Base-by-base conservation (phyloP, 495 filamentous ascomycete genomes). In the Aspergillus sparsus region DNA sequence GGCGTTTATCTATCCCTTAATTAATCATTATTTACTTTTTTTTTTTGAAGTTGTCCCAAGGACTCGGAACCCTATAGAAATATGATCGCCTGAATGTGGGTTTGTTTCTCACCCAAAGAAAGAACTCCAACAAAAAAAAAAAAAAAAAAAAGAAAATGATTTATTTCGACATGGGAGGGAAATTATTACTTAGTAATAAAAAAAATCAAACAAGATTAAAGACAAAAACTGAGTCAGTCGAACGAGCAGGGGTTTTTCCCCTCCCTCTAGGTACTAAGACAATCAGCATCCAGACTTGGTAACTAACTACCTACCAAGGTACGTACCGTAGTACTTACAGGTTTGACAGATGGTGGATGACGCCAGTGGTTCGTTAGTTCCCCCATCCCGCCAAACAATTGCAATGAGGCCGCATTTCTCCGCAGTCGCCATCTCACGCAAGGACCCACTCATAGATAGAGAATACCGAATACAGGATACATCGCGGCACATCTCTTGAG, bases 361-460 rank as follows among this genome's bases (percentile, higher is more conserved):
- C 62, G 59, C 62, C 60, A 64, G 37, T 27, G 21, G 21, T 27
- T 27, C 21, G 21, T 27, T 27, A 3, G 21, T 27, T 3, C 21
- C 21, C 45, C 58, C 50, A 65, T 57, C 57, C 50, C 54, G 49
- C 63, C 61, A 57, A 57, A 56, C 49, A 49, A 50, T 53, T 50
- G 61, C 55, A 66, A 59, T 66, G 58, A 61, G 58, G 55, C 61
- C 55, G 51, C 53, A 65, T 65, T 66, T 66, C 64, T 65, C 62
- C 64, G 62, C 62, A 56, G 53, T 44, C 34, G 56, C 51, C 36
- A 45, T 35, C 49, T 49, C 44, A 44, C 41, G 13, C 44, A 32
- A 27, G 49, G 31, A 56, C 55, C 61, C 55, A 56, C 53, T 31
- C 21, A 27, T 27, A 27, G 21, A 27, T 27, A 32, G 39, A 47